Base-by-base conservation (phyloP, 2,329 filamentous ascomycete genomes). In the Talaromyces marneffei region DNA sequence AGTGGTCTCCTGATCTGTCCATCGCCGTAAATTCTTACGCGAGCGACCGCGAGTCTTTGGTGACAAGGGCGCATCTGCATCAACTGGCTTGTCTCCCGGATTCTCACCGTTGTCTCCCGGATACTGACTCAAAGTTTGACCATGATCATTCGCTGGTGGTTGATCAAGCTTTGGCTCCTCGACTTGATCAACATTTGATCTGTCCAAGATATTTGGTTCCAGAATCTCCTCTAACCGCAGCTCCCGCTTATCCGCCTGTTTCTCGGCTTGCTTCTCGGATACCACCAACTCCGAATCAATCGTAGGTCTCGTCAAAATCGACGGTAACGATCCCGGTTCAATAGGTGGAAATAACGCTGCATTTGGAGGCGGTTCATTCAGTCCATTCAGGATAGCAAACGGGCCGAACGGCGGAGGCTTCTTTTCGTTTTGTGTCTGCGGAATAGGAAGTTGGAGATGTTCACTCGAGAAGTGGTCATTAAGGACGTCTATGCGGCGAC, bases 311-410 rank as follows among this genome's bases (percentile, higher is more conserved):
- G 69, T 74, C 40, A 77, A 62, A 54, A 77, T 72, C 33, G 72
- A 70, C 3, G 72, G 69, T 29, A 75, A 72, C 12, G 72, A 72
- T 29, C 81, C 80, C 31, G 80, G 77, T 65, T 82, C 83, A 59
- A 87, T 87, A 3, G 83, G 83, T 5, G 85, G 85, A 53, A 87
- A 80, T 6, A 87, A 72, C 12, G 82, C 80, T 50, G 83, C 83
- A 69, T 86, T 82, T 8, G 84, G 84, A 14, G 85, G 85, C 2
- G 85, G 85, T 64, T 87, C 84, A 71, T 87, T 84, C 46, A 87
- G 71, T 7, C 84, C 84, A 67, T 85, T 85, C 10, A 87, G 71
- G 63, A 80, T 79, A 48, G 78, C 76, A 65, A 80, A 75, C 25
- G 77, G 74, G 25, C 76, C 72, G 66, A 79, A 76, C 6, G 78